Evolutionary conservation across 495 filamentous ascomycete species (phyloP).

Genomic region (Tricharina praecox): DNA sequence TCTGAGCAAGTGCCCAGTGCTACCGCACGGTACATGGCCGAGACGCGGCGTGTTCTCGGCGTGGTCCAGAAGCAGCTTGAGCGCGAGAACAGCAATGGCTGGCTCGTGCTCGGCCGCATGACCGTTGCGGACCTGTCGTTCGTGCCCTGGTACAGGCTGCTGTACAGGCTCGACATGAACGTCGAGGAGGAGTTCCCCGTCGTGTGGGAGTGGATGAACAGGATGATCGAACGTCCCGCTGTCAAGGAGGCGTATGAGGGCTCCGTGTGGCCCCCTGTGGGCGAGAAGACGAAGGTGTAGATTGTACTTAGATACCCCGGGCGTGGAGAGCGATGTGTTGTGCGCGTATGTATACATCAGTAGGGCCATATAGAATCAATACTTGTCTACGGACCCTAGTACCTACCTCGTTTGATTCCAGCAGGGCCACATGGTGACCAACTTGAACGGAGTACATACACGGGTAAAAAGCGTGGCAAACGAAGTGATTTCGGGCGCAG

Average conservation of each 20-base stretch:
- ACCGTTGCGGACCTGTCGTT: slow-evolving; percentile 45
- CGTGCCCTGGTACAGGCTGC: slow-evolving; percentile 34
- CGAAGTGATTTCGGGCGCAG: too few species aligned
- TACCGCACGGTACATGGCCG: slow-evolving; percentile 42
- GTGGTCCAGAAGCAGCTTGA: slow-evolving; percentile 39
- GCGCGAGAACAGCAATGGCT: slow-evolving; percentile 31
- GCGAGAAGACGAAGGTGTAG: too few species aligned
- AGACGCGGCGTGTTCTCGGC: slow-evolving; percentile 43
- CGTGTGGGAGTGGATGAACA: slow-evolving; percentile 17
- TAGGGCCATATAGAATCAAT: too few species aligned
- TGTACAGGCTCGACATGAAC: slow-evolving; percentile 8
- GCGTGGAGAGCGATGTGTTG: too few species aligned
- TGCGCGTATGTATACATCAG: too few species aligned
- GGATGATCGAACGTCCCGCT: slow-evolving; percentile 11
- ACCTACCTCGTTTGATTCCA: too few species aligned
- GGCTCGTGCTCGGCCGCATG: slow-evolving; percentile 42
- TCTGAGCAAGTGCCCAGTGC: slow-evolving; percentile 37
- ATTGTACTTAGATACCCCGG: too few species aligned
- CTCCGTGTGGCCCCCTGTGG: slow-evolving; percentile 9
- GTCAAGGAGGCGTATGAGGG: slow-evolving; percentile 13
- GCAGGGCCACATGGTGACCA: too few species aligned
- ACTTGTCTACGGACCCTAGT: too few species aligned
- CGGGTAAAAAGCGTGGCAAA: too few species aligned
- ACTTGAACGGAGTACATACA: too few species aligned
- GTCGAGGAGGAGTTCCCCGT: slow-evolving; percentile 15